Evolutionary conservation across 2,329 filamentous ascomycete species (phyloP).

Genomic region (Achaetomium macrosporum): DNA sequence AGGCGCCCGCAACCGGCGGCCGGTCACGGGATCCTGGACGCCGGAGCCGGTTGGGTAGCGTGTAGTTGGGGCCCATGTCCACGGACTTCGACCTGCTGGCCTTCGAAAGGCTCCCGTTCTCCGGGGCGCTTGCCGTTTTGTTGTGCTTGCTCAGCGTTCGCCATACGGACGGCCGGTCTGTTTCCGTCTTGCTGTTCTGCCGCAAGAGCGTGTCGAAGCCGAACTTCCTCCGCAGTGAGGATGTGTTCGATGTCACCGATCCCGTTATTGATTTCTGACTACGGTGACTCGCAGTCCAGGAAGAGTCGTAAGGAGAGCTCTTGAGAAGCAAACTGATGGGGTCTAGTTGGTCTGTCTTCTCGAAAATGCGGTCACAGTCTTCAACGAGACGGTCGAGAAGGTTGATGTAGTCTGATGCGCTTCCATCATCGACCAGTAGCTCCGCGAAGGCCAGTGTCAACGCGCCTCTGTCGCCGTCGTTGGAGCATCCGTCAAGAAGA

Average conservation of each 20-base stretch:
- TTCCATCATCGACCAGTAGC: conserved; percentile 70
- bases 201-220: conserved; percentile 70
- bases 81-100: conserved; percentile 69
- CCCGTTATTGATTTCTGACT: conserved; percentile 59
- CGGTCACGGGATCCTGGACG: conserved; percentile 54
- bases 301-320: conserved; percentile 50
- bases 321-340: conserved; percentile 37
- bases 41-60: conserved; percentile 44
- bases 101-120: conserved; percentile 59
- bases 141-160: conserved; percentile 80
- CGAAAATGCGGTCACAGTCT: conserved; percentile 84
- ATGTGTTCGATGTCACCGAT: conserved; percentile 78
- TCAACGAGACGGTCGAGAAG: conserved; percentile 83
- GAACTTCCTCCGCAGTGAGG: conserved; percentile 78
- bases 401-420: conserved; percentile 78
- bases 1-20: conserved; percentile 55
- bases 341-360: conserved; percentile 42
- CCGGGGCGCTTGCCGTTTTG: conserved; percentile 54
- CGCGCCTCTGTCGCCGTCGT: conserved; percentile 84
- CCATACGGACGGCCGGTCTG: conserved; percentile 73
- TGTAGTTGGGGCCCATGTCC: conserved; percentile 52
- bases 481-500: conserved; percentile 80
- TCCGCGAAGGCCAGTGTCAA: conserved; percentile 86
- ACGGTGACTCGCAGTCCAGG: conserved; percentile 50
- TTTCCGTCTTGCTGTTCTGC: conserved; percentile 69